Percentiles rank a stretch among this genome's conserved stretches.
These are phyloP conservation scores for Botryosphaeria agaves DNA, from an alignment of 2,329 filamentous ascomycete species.

Conservation along the genomic window DNA sequence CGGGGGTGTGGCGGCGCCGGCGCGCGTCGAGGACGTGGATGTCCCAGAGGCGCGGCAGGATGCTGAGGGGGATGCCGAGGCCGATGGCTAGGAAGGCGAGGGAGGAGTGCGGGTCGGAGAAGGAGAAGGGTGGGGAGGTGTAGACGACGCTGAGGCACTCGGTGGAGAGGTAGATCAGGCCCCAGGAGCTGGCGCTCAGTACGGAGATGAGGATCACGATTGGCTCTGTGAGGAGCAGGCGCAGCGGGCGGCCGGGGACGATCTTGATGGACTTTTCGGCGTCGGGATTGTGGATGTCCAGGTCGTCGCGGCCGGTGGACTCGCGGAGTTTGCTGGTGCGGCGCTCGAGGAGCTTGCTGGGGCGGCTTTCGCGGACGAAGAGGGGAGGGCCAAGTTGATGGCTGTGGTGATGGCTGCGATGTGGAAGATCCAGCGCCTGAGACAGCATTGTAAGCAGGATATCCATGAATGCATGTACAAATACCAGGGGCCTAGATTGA, in stretches of 20 bases:
- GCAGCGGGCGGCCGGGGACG: conserved; percentile 22
- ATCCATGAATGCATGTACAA: too few species aligned
- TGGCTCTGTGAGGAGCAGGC: conserved; percentile 28
- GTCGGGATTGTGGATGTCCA: conserved; percentile 19
- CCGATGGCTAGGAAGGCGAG: conserved; percentile 41
- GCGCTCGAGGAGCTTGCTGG: conserved; percentile 21
- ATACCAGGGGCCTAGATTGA: too few species aligned
- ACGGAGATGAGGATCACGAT: conserved; percentile 24
- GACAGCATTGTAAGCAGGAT: too few species aligned
- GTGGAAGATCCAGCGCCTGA: conserved; percentile 28
- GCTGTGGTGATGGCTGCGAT: conserved; percentile 22
- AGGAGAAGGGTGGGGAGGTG: conserved; percentile 14
- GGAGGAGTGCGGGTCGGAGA: conserved; percentile 26
- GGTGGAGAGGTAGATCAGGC: conserved; percentile 7
- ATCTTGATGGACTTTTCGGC: conserved; percentile 19
- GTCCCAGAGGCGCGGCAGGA: conserved; percentile 27
- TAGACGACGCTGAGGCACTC: conserved; percentile 7
- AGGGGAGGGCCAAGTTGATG: conserved; percentile 15
- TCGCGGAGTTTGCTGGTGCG: conserved; percentile 15
- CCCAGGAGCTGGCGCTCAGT: conserved; percentile 7
- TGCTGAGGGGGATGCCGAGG: conserved; percentile 31
- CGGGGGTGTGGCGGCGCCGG: conserved; percentile 6
- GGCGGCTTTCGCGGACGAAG: conserved; percentile 27
- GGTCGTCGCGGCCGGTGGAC: conserved; percentile 9
- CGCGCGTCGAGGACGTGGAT: conserved; percentile 13